Base-by-base conservation (phyloP, 257 asterid species). In the Solanum corneliomulleri region DNA sequence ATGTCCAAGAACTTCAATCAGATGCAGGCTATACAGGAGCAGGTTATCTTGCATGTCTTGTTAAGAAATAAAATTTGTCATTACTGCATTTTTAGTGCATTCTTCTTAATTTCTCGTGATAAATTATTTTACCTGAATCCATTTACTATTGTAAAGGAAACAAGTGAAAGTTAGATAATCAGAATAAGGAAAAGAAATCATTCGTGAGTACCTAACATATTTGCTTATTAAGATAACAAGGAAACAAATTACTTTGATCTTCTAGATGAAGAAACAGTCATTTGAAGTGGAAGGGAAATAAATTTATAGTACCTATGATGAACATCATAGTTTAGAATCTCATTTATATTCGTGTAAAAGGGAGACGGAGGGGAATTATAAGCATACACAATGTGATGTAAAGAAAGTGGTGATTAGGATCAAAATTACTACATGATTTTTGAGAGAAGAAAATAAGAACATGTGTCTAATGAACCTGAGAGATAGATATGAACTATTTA, bases 21-120 rank as follows among this genome's bases (percentile, higher is more conserved):
- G 93, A 91, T 97, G 96, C 96, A 93, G 91, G 93, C 93, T 69
- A 78, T 93, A 81, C 99, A 94, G 91, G 98, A 97, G 90, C 96
- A 95, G 99, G 98, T 97, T 87, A 69, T 87, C 31, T 31, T 89
- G 25, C 37, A 41, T 21, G 76, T 41, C 15, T 80, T 70, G 20
- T 45, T 60, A 37, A 37, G 49, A 27, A 66, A 45, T 39, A 56
- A 10, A 80, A 33, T 47, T 80, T 45, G 64, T 80, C 42, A 47
- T 80, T 80, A 47, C 29, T 27, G 85, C 27, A 10, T 27, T 80
- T 80, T 16, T 42, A 47, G 42, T 45, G 42, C 11, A 47, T 23
- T 29, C 68, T 13, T 80, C 44, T 29, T 27, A 47, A 45, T 47
- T 78, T 80, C n/a, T 49, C 85, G 5, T 29, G 4, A 16, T 27